A percentile compares a stretch with the other conserved stretches of the same genome.
Evolutionary conservation across 805 yeast species (phyloP).

Genomic region (Torulaspora microellipsoides): DNA sequence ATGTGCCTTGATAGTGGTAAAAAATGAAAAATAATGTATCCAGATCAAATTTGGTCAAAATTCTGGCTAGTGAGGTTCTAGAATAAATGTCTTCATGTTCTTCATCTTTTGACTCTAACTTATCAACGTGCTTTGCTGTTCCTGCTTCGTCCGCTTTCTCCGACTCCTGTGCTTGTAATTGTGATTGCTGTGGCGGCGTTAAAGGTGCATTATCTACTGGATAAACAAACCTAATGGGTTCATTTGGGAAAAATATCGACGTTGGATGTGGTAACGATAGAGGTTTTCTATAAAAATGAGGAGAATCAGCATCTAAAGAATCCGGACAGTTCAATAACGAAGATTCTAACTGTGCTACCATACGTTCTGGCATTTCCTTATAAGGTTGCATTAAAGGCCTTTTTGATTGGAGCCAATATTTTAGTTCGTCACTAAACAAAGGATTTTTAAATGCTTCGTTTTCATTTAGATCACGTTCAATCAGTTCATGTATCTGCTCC

Average conservation of each 20-base stretch:
- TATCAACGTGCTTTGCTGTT: conserved; percentile 4
- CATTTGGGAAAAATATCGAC: conserved; percentile 77
- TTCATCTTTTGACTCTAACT: conserved; percentile 7
- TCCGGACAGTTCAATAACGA: conserved; percentile 90
- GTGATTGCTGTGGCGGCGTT: conserved; percentile 6
- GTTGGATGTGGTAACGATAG: conserved; percentile 87
- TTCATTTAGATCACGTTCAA: conserved; percentile 23
- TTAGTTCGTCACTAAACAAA: conserved; percentile 29
- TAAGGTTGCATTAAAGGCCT: conserved; percentile 29
- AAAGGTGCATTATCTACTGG: conserved; percentile 16
- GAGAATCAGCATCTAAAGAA: conserved; percentile 86
- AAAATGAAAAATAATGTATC: conserved; percentile 91
- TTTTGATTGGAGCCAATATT: conserved; percentile 30
- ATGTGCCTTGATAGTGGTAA: conserved; percentile 71
- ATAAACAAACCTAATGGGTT: conserved; percentile 33
- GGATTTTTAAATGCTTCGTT: conserved; percentile 29
- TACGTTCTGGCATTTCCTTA: conserved; percentile 27
- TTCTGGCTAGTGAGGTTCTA: conserved; percentile 46
- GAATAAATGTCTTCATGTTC: conserved; percentile 31
- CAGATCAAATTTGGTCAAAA: conserved; percentile 67
- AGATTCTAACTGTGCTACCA: conserved; percentile 50
- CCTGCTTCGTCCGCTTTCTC: conserved; percentile 1
- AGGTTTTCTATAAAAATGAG: conserved; percentile 49
- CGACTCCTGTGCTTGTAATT: conserved; percentile 36
- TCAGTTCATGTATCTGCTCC: conserved; percentile 26